These are phyloP conservation scores for Alternaria arbusti DNA, from an alignment of 2,329 filamentous ascomycete genomes.

Conservation along the genomic window DNA sequence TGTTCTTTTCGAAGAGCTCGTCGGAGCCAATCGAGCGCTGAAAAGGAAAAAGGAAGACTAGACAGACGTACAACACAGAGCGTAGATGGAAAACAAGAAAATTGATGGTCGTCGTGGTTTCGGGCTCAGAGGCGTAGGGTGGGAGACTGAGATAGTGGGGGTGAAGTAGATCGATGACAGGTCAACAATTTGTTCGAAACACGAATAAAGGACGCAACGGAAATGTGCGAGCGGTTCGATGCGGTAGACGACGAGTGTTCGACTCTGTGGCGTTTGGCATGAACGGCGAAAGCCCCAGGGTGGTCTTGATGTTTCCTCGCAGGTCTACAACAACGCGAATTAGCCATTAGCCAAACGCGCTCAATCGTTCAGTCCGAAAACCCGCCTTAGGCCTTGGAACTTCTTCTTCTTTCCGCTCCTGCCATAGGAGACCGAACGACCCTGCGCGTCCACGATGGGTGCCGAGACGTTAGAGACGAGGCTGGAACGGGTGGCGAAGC, in stretches of 20 bases:
- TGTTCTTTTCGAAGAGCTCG: background rate
- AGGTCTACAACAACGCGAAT: constrained; percentile 14
- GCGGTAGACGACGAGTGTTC: constrained; percentile 4
- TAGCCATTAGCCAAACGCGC: constrained; percentile 15
- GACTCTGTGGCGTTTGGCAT: constrained; percentile 4
- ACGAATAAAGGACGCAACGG: constrained; percentile 3
- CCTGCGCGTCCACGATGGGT: constrained; percentile 26
- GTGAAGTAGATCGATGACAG: constrained; percentile 7
- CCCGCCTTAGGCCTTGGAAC: constrained; percentile 69
- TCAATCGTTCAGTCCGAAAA: constrained; percentile 67
- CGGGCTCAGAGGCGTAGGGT: background rate
- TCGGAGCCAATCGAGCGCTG: background rate
- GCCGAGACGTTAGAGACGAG: constrained; percentile 29
- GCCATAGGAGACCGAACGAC: constrained; percentile 31
- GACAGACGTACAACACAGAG: background rate
- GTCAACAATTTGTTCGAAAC: constrained; percentile 5
- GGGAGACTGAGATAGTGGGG: background rate
- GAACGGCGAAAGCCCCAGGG: background rate
- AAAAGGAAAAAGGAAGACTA: background rate
- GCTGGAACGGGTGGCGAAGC: constrained; percentile 31
- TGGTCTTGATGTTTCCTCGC: background rate
- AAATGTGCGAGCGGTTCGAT: constrained; percentile 3
- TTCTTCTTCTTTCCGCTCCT: constrained; percentile 65
- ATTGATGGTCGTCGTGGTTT: background rate
- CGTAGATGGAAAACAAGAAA: background rate